Percentiles rank a stretch among this genome's conserved stretches.
These are phyloP conservation scores for Capsicum baccatum DNA, from an alignment of 257 asterid species.

Conservation along the genomic window DNA sequence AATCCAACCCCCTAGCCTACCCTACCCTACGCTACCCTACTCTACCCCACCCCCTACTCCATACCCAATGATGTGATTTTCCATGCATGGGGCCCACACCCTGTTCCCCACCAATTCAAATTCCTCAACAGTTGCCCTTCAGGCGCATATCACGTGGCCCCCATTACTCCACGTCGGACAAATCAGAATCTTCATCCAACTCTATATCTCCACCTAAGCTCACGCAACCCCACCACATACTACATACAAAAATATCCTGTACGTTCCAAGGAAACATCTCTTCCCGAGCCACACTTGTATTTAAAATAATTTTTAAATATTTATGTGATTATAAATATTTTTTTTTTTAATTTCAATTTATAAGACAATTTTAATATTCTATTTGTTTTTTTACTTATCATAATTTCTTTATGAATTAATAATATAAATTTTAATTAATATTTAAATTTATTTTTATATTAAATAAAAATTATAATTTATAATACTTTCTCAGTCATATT, in stretches of 20 bases:
- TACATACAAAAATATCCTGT: slow-evolving; percentile 43
- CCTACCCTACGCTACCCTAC: background rate
- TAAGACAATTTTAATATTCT: too few species aligned
- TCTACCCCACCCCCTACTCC: background rate
- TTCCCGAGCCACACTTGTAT: slow-evolving; percentile 19
- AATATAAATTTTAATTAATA: too few species aligned
- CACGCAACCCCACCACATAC: background rate
- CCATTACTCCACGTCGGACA: slow-evolving; percentile 38
- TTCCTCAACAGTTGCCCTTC: background rate
- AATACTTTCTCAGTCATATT: too few species aligned
- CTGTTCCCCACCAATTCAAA: background rate
- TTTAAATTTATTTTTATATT: too few species aligned
- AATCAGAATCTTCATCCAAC: slow-evolving; percentile 37
- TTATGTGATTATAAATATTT: too few species aligned
- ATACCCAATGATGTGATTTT: background rate
- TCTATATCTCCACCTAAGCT: slow-evolving; percentile 42
- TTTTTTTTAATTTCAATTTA: too few species aligned
- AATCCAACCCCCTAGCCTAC: background rate
- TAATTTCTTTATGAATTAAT: too few species aligned
- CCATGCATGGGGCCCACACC: background rate
- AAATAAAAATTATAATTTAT: too few species aligned
- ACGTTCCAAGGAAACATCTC: slow-evolving; percentile 40
- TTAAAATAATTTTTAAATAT: too few species aligned
- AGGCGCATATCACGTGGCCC: slow-evolving; percentile 39
- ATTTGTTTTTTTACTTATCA: too few species aligned